Evolutionary conservation across 208 protist species (phyloP).

Genomic region (Leishmania tropica): DNA sequence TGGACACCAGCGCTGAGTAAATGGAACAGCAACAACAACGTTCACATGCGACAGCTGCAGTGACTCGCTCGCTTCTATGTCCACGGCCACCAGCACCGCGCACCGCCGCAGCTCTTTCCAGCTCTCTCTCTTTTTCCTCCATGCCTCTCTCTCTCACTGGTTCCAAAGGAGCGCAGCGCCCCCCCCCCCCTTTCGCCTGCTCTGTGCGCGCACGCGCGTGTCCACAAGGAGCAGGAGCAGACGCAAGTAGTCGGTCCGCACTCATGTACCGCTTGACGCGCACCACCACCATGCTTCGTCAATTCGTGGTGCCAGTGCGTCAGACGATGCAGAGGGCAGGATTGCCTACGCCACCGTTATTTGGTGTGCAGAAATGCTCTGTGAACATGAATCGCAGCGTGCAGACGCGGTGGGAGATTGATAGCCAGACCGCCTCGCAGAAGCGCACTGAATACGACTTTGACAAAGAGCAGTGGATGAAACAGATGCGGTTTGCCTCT

Average conservation of each 20-base stretch:
- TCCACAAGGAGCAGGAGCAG: neutral
- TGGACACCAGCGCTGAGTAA: neutral
- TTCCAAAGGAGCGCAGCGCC: neutral
- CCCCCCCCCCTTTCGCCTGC: neutral
- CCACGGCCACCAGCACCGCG: neutral
- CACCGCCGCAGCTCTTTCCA: neutral
- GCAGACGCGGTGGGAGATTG: constrained; percentile 84
- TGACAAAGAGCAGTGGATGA: constrained; percentile 93
- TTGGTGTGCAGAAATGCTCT: constrained; percentile 36
- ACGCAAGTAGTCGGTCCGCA: neutral
- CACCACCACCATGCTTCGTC: constrained; percentile 23
- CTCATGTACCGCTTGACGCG: neutral
- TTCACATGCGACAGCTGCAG: neutral
- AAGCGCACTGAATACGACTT: constrained; percentile 92
- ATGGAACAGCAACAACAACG: neutral
- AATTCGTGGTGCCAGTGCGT: constrained; percentile 8
- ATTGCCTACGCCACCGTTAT: neutral
- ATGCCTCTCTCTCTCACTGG: neutral
- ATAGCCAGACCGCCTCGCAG: constrained; percentile 69
- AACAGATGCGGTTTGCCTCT: constrained; percentile 91
- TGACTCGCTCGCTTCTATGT: neutral
- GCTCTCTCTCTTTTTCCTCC: neutral
- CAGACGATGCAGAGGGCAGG: neutral
- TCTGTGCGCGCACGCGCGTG: neutral
- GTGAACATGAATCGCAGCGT: constrained; percentile 90